Conservation (phyloP, 805 yeast species). For the Torulaspora quercuum region DNA sequence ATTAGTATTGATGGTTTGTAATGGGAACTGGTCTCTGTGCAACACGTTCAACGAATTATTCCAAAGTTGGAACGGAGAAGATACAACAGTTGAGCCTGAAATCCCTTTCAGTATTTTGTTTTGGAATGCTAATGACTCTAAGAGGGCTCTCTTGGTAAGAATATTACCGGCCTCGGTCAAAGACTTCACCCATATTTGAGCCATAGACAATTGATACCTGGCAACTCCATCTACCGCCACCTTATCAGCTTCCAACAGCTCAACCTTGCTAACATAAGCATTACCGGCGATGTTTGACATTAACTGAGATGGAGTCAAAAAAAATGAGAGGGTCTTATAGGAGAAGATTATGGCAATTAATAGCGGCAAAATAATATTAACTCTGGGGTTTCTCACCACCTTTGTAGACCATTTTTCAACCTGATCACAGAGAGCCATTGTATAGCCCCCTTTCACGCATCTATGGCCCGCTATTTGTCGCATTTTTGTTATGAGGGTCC, state of each 20-base stretch:
- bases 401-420: constrained; percentile 8
- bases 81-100: constrained; percentile 21
- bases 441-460: not conserved
- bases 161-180: constrained; percentile 21
- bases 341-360: constrained; percentile 46
- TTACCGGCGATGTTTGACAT: constrained; percentile 37
- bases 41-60: constrained; percentile 33
- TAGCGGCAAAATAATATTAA: constrained; percentile 47
- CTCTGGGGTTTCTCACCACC: constrained; percentile 11
- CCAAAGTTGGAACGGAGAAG: constrained; percentile 48
- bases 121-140: constrained; percentile 39
- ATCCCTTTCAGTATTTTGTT: constrained; percentile 29
- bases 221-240: constrained; percentile 2
- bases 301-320: constrained; percentile 3
- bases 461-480: no score
- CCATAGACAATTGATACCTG: constrained; percentile 34
- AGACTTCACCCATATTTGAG: constrained; percentile 26
- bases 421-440: not conserved
- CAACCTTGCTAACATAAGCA: constrained; percentile 15
- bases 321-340: constrained; percentile 42
- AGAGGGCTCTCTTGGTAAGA: constrained; percentile 38
- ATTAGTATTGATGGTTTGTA: constrained; percentile 41
- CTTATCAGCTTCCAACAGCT: constrained; percentile 19
- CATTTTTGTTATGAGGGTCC: no score
- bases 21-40: constrained; percentile 34